Evolutionary conservation across 2,329 filamentous ascomycete genomes (phyloP).

Genomic region (Claviceps quebecensis): DNA sequence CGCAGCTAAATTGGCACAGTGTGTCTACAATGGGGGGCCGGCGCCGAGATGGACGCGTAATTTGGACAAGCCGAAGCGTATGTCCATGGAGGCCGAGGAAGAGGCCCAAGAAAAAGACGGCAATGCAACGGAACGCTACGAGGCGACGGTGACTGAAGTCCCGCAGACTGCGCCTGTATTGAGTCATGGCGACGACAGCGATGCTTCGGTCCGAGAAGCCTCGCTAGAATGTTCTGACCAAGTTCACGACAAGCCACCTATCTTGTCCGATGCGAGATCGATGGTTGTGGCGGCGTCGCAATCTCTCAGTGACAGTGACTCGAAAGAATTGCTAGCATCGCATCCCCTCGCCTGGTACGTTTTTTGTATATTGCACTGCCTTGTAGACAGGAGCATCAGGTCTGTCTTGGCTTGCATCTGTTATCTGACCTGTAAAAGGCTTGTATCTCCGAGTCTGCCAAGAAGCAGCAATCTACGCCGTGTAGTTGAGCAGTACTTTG

Average conservation of each 20-base stretch:
- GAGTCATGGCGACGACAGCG: neutral
- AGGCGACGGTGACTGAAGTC: neutral
- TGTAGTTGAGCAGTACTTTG: constrained; percentile 24
- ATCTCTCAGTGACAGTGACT: neutral
- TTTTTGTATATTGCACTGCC: neutral
- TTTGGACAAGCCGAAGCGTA: constrained; percentile 11
- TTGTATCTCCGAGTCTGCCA: constrained; percentile 20
- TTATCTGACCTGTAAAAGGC: constrained; percentile 11
- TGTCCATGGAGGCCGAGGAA: constrained; percentile 1
- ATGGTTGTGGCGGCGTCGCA: neutral
- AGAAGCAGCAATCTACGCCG: constrained; percentile 20
- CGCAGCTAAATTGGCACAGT: constrained; percentile 19
- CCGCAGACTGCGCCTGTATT: neutral
- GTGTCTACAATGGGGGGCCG: constrained; percentile 24
- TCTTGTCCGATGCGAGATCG: neutral
- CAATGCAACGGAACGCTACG: neutral
- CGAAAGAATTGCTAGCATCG: neutral
- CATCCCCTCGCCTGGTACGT: constrained; percentile 5
- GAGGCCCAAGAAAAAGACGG: neutral
- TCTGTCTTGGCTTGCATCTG: no score
- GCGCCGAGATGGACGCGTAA: constrained; percentile 24
- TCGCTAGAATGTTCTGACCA: neutral
- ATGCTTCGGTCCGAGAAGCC: neutral
- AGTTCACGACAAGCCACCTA: neutral
- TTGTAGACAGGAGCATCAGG: no score